phyloP scores from a whole-genome alignment of 805 yeast genomes.

The Pichia membranifaciens region DNA sequence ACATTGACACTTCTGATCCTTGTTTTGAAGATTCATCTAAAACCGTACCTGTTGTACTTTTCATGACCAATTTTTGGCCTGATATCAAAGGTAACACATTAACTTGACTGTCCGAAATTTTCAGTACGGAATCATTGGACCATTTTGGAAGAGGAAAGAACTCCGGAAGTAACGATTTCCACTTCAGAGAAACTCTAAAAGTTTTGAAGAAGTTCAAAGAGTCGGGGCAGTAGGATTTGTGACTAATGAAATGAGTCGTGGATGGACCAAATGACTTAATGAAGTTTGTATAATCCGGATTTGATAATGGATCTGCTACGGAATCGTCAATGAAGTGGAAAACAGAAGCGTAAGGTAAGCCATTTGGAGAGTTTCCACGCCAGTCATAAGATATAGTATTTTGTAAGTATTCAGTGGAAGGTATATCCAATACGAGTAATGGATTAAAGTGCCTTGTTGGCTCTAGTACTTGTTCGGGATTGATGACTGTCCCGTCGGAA shows the following conservation, averaged over 20 bases:
- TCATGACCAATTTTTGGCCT: slow-evolving; percentile 24
- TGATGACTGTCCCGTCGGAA: slow-evolving; percentile 51
- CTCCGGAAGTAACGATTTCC: slow-evolving; percentile 46
- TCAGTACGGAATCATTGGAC: slow-evolving; percentile 24
- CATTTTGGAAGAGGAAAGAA: slow-evolving; percentile 39
- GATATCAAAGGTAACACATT: slow-evolving; percentile 26
- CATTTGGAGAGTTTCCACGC: slow-evolving; percentile 10
- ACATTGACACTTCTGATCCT: slow-evolving; percentile 5
- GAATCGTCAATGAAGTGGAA: slow-evolving; percentile 74
- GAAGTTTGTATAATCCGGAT: slow-evolving; percentile 41
- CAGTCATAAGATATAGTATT: slow-evolving; percentile 26
- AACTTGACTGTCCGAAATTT: slow-evolving; percentile 20
- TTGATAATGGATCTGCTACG: slow-evolving; percentile 34
- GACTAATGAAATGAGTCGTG: slow-evolving; percentile 67
- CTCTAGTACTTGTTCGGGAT: slow-evolving; percentile 69
- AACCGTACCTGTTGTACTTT: slow-evolving; percentile 14
- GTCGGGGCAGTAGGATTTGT: slow-evolving; percentile 57
- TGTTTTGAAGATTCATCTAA: slow-evolving; percentile 8
- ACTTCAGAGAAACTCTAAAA: slow-evolving; percentile 47
- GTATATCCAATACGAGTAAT: slow-evolving; percentile 68
- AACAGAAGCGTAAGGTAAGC: slow-evolving; percentile 38
- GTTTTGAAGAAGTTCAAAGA: slow-evolving; percentile 52
- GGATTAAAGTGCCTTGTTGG: slow-evolving; percentile 53
- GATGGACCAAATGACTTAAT: slow-evolving; percentile 47
- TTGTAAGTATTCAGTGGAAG: slow-evolving; percentile 42